Evolutionary conservation across 2,329 filamentous ascomycete species (phyloP), one percentile per base, ranked within the genome.

Genomic region (Bimuria novae-zelandiae): DNA sequence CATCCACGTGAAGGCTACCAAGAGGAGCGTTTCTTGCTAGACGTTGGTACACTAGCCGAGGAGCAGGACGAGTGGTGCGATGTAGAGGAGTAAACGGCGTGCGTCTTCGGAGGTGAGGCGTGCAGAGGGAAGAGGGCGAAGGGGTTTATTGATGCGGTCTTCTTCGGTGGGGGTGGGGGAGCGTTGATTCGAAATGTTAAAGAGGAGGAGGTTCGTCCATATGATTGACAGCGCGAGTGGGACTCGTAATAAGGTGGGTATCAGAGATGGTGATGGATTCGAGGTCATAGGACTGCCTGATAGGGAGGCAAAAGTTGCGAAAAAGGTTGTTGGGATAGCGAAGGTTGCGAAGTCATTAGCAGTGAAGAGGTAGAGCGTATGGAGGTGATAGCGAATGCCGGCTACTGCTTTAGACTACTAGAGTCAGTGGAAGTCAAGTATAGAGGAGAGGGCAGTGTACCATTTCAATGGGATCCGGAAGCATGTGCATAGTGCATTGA

Each of bases 131-230:
- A 75, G 52, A 0, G 71, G 68, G 4, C 72, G 60, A 61, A 65
- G 69, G 16, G 75, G 73, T 48, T 78, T 79, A 65, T 79, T 79
- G 45, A 75, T 46, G 0, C 37, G 27, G 57, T 79, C 77, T 52
- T 79, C 77, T 0, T 55, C 40, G 7, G 75, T 57, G 3, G 75
- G 65, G 3, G 56, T 59, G 17, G 49, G 47, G 7, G 30, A 37
- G 2, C 74, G 67, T 50, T 78, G 76, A 56, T 79, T 78, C 29
- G 70, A 66, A 10, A 77, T 63, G 33, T 68, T 66, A 57, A 76
- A 76, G 39, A 74, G 55, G 11, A 79, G 69, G 3, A 63, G 77
- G 0, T 69, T 80, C 2, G 74, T 73, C 27, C 75, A 45, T n/a
- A 55, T 56, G 16, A 59, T 45, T 1, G 63, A 46, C 11, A 62